phyloP scores from a whole-genome alignment of 441 rosid species.

The Hura crepitans region DNA sequence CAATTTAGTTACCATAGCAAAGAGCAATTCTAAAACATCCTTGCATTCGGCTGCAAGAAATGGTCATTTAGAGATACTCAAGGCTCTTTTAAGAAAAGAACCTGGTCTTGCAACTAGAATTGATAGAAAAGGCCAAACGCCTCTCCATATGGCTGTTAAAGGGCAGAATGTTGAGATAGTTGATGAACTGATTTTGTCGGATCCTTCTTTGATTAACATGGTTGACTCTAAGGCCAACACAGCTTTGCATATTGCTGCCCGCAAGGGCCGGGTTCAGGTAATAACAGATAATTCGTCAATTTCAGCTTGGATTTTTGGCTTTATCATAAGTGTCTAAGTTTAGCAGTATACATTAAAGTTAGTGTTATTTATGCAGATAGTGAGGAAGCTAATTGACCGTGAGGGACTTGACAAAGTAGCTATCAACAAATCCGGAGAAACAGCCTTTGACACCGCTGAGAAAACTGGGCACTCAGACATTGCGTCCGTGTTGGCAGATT shows the following conservation, averaged over 20 bases:
- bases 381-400: conserved; percentile 51
- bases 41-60: conserved; percentile 84
- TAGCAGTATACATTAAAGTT: not conserved
- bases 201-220: conserved; percentile 54
- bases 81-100: conserved; percentile 54
- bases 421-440: conserved; percentile 64
- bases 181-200: conserved; percentile 48
- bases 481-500: conserved; percentile 49
- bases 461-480: conserved; percentile 50
- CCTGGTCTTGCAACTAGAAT: conserved; percentile 48
- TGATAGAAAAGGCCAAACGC: conserved; percentile 91
- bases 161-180: conserved; percentile 70
- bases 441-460: conserved; percentile 85
- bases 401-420: conserved; percentile 45
- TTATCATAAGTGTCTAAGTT: not conserved
- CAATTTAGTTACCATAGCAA: conserved; percentile 56
- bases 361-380: conserved; percentile 47
- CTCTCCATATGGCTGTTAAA: conserved; percentile 95
- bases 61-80: conserved; percentile 73
- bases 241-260: conserved; percentile 66
- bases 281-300: not conserved
- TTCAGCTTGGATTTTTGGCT: too few species aligned
- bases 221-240: conserved; percentile 74
- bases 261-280: conserved; percentile 77
- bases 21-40: conserved; percentile 74